These are phyloP conservation scores for Botrytis byssoidea DNA, from an alignment of 2,329 filamentous ascomycete genomes.

Conservation along the genomic window DNA sequence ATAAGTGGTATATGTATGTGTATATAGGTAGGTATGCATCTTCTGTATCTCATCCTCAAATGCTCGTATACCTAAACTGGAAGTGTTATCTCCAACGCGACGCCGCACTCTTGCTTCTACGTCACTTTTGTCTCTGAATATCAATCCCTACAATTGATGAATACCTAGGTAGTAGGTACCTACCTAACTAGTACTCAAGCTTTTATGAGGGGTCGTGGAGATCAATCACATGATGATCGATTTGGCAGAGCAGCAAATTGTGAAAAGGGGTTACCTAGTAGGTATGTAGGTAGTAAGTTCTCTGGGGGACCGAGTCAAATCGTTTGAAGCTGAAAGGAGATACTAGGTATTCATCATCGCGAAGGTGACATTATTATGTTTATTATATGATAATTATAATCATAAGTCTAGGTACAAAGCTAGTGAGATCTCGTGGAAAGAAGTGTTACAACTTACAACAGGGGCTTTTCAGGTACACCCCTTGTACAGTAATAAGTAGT, in stretches of 20 bases:
- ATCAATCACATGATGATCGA: slow-evolving; percentile 12
- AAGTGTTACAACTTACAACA: background rate
- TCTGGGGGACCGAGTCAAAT: background rate
- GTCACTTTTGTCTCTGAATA: background rate
- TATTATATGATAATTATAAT: background rate
- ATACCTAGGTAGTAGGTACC: background rate
- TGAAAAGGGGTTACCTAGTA: background rate
- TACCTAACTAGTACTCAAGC: background rate
- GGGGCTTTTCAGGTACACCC: background rate
- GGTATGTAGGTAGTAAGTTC: background rate
- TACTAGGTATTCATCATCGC: background rate
- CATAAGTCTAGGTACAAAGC: background rate
- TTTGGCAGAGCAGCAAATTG: background rate
- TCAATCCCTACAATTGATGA: background rate
- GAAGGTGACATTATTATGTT: background rate
- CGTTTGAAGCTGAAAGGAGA: background rate
- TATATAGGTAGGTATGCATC: background rate
- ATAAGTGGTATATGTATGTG: background rate
- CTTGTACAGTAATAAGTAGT: background rate
- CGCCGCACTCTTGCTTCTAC: slow-evolving; percentile 15
- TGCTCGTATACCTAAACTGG: too few relatives aligned
- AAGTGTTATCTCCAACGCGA: background rate
- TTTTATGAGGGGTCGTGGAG: slow-evolving; percentile 5
- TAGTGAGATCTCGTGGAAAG: background rate
- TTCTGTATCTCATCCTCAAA: background rate